Conservation (phyloP, 306 rosid species). For the Oxytropis ochrocephala region DNA sequence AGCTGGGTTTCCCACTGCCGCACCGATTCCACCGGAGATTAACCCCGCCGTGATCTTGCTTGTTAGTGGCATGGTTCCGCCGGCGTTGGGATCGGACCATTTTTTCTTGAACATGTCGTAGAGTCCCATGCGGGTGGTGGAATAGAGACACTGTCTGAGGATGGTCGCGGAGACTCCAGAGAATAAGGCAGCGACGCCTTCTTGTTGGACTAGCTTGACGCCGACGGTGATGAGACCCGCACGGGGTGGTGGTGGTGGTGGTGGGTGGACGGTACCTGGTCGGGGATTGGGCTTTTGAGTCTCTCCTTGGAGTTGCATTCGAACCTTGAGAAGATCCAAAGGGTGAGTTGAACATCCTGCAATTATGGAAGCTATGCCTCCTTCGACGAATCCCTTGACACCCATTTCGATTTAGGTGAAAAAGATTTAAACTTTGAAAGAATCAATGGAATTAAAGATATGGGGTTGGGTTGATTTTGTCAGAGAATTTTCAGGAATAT, state of each 20-base stretch:
- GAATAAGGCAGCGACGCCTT: slow-evolving; percentile 53
- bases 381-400: slow-evolving; percentile 65
- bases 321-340: slow-evolving; percentile 71
- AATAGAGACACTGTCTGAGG: slow-evolving; percentile 65
- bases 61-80: slow-evolving; percentile 27
- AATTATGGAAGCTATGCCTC: slow-evolving; percentile 69
- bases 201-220: slow-evolving; percentile 42
- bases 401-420: slow-evolving; percentile 34
- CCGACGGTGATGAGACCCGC: slow-evolving; percentile 43
- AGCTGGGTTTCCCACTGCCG: slow-evolving; percentile 61
- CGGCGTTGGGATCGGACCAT: slow-evolving; percentile 52
- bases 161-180: slow-evolving; percentile 70
- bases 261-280: slow-evolving; percentile 4
- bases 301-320: slow-evolving; percentile 83
- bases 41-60: slow-evolving; percentile 51
- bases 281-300: slow-evolving; percentile 22
- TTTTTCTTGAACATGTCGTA: slow-evolving; percentile 52
- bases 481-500: background rate
- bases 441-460: background rate
- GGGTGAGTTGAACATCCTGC: slow-evolving; percentile 76
- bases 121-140: slow-evolving; percentile 76
- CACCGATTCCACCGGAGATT: slow-evolving; percentile 50
- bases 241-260: background rate
- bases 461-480: slow-evolving; percentile 17
- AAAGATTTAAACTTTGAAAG: slow-evolving; percentile 3